Conservation (phyloP, 805 yeast species). For the Starmerella powellii region DNA sequence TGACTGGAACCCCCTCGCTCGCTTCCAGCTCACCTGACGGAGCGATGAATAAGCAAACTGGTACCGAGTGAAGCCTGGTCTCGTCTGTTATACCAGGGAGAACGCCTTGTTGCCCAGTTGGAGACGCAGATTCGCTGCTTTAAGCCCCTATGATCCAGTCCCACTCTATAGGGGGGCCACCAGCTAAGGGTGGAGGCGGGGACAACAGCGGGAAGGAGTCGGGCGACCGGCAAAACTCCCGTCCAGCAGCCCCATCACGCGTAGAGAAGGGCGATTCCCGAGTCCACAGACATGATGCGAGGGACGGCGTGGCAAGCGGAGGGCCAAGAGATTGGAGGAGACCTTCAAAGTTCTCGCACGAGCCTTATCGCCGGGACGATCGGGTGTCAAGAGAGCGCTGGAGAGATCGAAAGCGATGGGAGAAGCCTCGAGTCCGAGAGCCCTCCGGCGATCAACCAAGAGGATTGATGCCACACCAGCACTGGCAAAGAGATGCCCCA, state of each 20-base stretch:
- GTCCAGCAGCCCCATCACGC: constrained; percentile 5
- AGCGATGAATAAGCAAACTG: no score
- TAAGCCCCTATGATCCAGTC: constrained; percentile 7
- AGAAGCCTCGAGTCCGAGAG: constrained; percentile 1
- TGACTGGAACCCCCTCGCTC: no score
- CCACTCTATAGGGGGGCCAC: constrained; percentile 10
- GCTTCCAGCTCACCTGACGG: no score
- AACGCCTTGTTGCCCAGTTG: no score
- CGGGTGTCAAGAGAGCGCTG: constrained; percentile 10
- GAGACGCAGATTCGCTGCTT: no score
- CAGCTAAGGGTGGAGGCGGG: constrained; percentile 2
- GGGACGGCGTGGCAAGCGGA: not conserved
- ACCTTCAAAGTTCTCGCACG: constrained; percentile 7
- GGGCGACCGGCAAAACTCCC: constrained; percentile 1
- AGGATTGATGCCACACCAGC: no score
- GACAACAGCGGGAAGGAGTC: not conserved
- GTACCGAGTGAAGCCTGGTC: no score
- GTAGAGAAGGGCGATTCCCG: constrained; percentile 2
- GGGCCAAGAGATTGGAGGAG: constrained; percentile 7
- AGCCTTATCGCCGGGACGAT: constrained; percentile 15
- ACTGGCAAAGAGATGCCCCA: no score
- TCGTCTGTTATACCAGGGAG: no score
- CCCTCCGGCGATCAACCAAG: not conserved
- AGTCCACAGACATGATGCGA: not conserved
- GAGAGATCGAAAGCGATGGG: constrained; percentile 7